phyloP scores from a whole-genome alignment of 1,139 yeast species.

The Taiozyma onychis region DNA sequence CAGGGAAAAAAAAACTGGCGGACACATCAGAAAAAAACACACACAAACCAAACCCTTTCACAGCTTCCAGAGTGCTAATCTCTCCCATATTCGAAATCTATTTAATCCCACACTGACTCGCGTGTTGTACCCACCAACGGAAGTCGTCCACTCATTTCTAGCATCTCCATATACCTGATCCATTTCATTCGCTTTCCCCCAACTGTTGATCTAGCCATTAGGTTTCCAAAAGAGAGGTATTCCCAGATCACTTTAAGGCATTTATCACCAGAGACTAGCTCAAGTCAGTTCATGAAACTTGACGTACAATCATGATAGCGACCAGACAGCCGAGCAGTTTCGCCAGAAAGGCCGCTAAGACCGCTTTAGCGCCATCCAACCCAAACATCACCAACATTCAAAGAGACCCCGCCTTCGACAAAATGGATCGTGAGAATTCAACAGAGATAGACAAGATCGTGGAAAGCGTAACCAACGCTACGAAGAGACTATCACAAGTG shows the following conservation, averaged over 20 bases:
- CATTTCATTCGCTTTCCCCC: neutral
- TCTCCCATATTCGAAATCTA: neutral
- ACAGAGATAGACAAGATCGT: conserved; percentile 29
- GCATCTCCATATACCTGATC: neutral
- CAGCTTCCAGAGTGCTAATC: neutral
- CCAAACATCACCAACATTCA: conserved; percentile 14
- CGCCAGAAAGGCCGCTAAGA: conserved; percentile 23
- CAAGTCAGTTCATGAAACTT: neutral
- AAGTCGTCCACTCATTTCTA: conserved; percentile 2
- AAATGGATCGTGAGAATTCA: conserved; percentile 2
- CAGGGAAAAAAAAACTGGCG: neutral
- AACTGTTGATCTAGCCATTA: neutral
- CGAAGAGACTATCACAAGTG: conserved; percentile 57
- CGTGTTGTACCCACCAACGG: neutral
- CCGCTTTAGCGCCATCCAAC: conserved; percentile 18
- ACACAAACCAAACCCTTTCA: neutral
- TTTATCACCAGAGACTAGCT: neutral
- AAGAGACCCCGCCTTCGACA: neutral
- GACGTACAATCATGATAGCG: conserved; percentile 1
- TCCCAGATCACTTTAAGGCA: neutral
- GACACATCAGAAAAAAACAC: neutral
- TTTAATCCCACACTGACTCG: neutral
- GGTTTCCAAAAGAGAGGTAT: neutral
- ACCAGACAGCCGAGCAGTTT: conserved; percentile 7
- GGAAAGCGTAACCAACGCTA: conserved; percentile 50